Base-by-base conservation (phyloP, 2,329 filamentous ascomycete species). In the Ophiostoma himal-ulmi region DNA sequence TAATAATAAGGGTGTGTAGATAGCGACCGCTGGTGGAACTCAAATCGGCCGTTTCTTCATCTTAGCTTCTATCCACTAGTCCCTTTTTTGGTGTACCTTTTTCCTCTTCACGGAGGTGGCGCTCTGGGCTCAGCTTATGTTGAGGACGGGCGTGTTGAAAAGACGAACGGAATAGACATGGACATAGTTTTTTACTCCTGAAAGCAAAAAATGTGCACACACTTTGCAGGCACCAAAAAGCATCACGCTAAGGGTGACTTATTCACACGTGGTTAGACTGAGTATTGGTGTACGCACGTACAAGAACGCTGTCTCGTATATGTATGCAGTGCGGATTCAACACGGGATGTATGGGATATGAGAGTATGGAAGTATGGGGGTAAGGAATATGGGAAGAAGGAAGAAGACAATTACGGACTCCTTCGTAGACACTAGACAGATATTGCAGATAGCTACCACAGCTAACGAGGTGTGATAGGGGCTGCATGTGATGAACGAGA, bases 11-110 rank as follows among this genome's bases (percentile, higher is more conserved):
- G 52, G 52, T 22, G 22, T 57, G 52, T 57, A 26, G 52, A 57
- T 57, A 57, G 52, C 52, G 39, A 57, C 52, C n/a, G 52, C n/a
- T 26, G 52, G 52, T 57, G 52, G 52, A 57, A 26, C 52, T 57
- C 10, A n/a, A 48, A 20, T 20, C 44, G 20, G 30, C 30, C 44
- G 44, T 48, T 48, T 20, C 44, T 48, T 44, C 14, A 5, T 44
- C 44, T 20, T 48, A 20, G 44, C 44, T 48, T 48, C 44, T n/a
- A 48, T n/a, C 44, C 44, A 57, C 52, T 57, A 57, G 52, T 26
- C 52, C 52, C 52, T 22, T 57, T 57, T 57, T 14, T 26, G 22
- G 26, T 26, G 20, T 26, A 26, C 52, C 52, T 57, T 26, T 48
- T 57, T 57, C 22, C 52, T 57, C 13, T 57, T 57, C 52, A 14